Conservation (phyloP, 495 filamentous ascomycete species). For the Filosporella fistucella region DNA sequence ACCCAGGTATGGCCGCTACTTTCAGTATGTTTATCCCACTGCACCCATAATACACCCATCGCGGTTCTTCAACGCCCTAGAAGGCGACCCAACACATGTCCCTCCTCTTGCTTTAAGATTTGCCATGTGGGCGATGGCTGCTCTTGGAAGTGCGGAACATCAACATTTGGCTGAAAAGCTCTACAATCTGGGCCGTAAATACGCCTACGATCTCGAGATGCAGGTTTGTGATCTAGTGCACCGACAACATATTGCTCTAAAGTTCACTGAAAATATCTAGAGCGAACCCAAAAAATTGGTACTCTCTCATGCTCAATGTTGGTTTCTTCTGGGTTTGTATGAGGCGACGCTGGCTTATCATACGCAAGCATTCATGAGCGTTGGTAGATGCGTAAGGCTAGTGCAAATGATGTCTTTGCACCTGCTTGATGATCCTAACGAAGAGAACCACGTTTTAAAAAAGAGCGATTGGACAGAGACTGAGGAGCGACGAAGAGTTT, state of each 20-base stretch:
- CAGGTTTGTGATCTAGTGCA: slow-evolving; percentile 79
- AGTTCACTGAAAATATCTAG: slow-evolving; percentile 37
- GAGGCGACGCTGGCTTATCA: slow-evolving; percentile 97
- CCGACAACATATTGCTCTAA: slow-evolving; percentile 41
- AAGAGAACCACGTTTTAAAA: slow-evolving; percentile 69
- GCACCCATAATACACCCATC: slow-evolving; percentile 80
- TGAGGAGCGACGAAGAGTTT: slow-evolving; percentile 84
- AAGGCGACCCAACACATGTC: slow-evolving; percentile 50
- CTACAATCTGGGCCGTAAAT: slow-evolving; percentile 81
- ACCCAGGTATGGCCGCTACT: slow-evolving; percentile 71
- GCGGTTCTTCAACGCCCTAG: slow-evolving; percentile 59
- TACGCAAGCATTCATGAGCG: slow-evolving; percentile 87
- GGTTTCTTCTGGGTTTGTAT: slow-evolving; percentile 70
- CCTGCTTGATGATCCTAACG: slow-evolving; percentile 73
- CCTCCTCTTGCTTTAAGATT: slow-evolving; percentile 82
- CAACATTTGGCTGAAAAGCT: slow-evolving; percentile 68
- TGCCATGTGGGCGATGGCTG: slow-evolving; percentile 85
- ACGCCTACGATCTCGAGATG: slow-evolving; percentile 81
- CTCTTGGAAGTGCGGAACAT: slow-evolving; percentile 76
- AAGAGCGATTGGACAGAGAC: slow-evolving; percentile 68
- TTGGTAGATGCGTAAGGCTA: slow-evolving; percentile 68
- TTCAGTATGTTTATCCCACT: slow-evolving; percentile 78
- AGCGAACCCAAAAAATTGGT: slow-evolving; percentile 30
- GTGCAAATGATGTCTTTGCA: slow-evolving; percentile 89
- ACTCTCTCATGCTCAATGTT: slow-evolving; percentile 72